phyloP scores from a whole-genome alignment of 1,139 yeast species.

The Blastobotrys indianensis region DNA sequence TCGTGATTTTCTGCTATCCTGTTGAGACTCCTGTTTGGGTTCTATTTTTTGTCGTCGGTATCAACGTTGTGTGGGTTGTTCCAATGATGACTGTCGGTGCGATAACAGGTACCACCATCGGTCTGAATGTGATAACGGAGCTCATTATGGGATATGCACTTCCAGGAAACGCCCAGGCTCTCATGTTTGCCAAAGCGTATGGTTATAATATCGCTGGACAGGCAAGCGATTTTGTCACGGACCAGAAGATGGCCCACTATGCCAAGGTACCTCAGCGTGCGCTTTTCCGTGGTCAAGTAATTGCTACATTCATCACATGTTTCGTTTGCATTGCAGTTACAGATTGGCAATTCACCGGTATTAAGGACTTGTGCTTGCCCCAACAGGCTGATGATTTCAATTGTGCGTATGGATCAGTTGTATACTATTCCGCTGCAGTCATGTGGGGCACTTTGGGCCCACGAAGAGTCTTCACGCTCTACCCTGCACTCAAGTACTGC shows the following conservation, averaged over 20 bases:
- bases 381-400: constrained; percentile 27
- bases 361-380: constrained; percentile 28
- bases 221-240: constrained; percentile 50
- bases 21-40: constrained; percentile 49
- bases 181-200: constrained; percentile 53
- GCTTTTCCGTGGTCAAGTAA: constrained; percentile 49
- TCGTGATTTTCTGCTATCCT: constrained; percentile 42
- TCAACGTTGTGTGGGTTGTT: constrained; percentile 50
- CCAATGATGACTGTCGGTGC: constrained; percentile 43
- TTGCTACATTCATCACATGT: constrained; percentile 36
- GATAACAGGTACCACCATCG: constrained; percentile 51
- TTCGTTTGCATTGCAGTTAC: constrained; percentile 46
- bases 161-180: too few relatives aligned
- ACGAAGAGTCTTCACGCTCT: constrained; percentile 45
- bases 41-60: constrained; percentile 50
- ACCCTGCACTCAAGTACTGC: constrained; percentile 43
- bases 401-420: constrained; percentile 38
- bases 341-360: constrained; percentile 43
- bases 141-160: too few relatives aligned
- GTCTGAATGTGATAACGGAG: constrained; percentile 55
- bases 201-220: constrained; percentile 57
- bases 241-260: constrained; percentile 55
- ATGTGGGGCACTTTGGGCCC: constrained; percentile 69
- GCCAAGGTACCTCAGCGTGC: constrained; percentile 55
- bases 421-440: constrained; percentile 50